Conservation (phyloP, 148 eudicot species). For the Silene uniflora region DNA sequence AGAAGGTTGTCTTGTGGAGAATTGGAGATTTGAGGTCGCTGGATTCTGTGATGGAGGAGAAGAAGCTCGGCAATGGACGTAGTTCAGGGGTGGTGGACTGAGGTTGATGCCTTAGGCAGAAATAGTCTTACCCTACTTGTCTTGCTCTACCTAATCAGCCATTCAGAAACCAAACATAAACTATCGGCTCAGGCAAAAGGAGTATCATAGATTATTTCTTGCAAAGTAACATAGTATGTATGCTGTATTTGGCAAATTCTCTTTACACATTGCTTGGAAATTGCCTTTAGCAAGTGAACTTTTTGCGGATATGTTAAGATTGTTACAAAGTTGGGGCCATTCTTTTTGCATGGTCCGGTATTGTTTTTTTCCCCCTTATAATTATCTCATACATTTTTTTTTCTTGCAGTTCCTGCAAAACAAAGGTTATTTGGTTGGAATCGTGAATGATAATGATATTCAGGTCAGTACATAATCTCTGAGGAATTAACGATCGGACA, state of each 20-base stretch:
- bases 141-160: not conserved
- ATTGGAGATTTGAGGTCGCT: not conserved
- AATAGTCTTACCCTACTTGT: not conserved
- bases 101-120: not conserved
- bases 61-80: not conserved
- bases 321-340: not conserved
- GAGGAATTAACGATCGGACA: not conserved
- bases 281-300: not conserved
- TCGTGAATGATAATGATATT: conserved; percentile 54
- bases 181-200: too few species aligned
- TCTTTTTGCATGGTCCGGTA: not conserved
- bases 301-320: not conserved
- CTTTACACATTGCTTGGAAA: not conserved
- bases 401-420: conserved; percentile 59
- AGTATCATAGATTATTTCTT: too few species aligned
- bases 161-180: not conserved
- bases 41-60: not conserved
- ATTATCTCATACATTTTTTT: not conserved
- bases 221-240: too few species aligned
- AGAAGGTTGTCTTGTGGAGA: not conserved
- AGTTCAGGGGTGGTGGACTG: not conserved
- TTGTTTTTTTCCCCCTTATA: not conserved
- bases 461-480: conserved; percentile 38
- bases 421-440: conserved; percentile 58
- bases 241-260: not conserved